Percentiles rank a stretch among this genome's conserved stretches.
phyloP scores from a whole-genome alignment of 768 basidiomycete species.

The Termitomyces sp. region DNA sequence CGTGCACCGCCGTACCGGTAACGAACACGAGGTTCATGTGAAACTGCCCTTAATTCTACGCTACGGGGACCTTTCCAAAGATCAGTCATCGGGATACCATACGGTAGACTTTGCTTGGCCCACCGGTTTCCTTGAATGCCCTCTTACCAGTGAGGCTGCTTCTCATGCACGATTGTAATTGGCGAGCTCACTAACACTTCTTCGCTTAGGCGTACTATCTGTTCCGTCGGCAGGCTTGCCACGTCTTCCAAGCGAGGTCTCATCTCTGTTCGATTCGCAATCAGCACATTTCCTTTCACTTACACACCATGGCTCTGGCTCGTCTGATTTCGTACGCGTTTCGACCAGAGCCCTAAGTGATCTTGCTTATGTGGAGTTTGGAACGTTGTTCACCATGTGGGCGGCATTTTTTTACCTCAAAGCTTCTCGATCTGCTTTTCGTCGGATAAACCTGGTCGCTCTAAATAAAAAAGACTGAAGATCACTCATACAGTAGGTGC shows the following conservation, averaged over 20 bases:
- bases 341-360: conserved; percentile 38
- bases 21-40: conserved; percentile 24
- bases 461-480: conserved; percentile 11
- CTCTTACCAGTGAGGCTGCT: conserved; percentile 24
- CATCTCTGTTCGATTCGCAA: conserved; percentile 18
- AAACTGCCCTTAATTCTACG: conserved; percentile 47
- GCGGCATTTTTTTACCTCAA: conserved; percentile 35
- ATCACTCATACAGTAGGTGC: not conserved
- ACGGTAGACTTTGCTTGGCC: conserved; percentile 35
- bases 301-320: conserved; percentile 12
- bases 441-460: conserved; percentile 1
- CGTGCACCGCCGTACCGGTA: conserved; percentile 12
- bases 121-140: conserved; percentile 37
- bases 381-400: conserved; percentile 39
- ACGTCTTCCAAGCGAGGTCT: conserved; percentile 16
- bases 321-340: conserved; percentile 26
- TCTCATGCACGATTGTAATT: not conserved
- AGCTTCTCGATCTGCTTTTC: conserved; percentile 24
- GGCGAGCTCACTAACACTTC: not conserved
- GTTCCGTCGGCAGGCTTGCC: conserved; percentile 3
- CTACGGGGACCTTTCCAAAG: conserved; percentile 34
- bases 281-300: conserved; percentile 21
- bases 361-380: conserved; percentile 39
- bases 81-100: conserved; percentile 22
- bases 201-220: conserved; percentile 7